phyloP scores from a whole-genome alignment of 495 filamentous ascomycete genomes.

The Penicillium antarcticum region DNA sequence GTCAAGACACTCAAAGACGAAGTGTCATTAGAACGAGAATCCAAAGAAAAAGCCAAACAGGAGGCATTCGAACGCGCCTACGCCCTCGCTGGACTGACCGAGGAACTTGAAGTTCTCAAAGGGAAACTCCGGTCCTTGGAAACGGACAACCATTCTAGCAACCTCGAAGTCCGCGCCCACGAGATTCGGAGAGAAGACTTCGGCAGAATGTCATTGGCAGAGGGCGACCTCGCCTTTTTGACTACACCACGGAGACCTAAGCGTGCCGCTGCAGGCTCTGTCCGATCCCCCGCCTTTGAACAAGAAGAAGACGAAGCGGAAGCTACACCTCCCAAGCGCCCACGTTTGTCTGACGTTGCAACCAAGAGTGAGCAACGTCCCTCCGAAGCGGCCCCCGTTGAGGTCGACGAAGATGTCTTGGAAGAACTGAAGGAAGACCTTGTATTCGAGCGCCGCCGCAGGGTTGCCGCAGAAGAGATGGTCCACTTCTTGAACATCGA shows the following conservation, averaged over 20 bases:
- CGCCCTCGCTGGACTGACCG: slow-evolving; percentile 67
- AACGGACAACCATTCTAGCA: slow-evolving; percentile 47
- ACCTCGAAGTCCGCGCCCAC: slow-evolving; percentile 28
- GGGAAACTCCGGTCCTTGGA: slow-evolving; percentile 64
- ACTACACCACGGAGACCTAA: slow-evolving; percentile 36
- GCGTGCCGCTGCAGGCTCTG: slow-evolving; percentile 60
- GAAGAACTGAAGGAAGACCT: slow-evolving; percentile 61
- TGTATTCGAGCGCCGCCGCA: slow-evolving; percentile 60
- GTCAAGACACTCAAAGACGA: slow-evolving; percentile 52
- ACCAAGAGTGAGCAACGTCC: slow-evolving; percentile 44
- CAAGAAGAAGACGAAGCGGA: slow-evolving; percentile 46
- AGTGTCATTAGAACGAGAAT: slow-evolving; percentile 45
- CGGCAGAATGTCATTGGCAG: slow-evolving; percentile 28
- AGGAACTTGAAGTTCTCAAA: slow-evolving; percentile 64
- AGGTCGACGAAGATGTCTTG: slow-evolving; percentile 45
- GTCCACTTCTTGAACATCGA: slow-evolving; percentile 81
- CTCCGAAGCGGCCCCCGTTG: slow-evolving; percentile 19
- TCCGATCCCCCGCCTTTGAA: slow-evolving; percentile 37
- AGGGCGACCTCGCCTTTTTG: slow-evolving; percentile 35
- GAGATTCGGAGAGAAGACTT: slow-evolving; percentile 28
- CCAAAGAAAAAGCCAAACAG: slow-evolving; percentile 60
- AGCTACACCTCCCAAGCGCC: slow-evolving; percentile 63
- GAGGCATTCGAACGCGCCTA: slow-evolving; percentile 76
- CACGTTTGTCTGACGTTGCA: slow-evolving; percentile 50
- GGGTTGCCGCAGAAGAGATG: slow-evolving; percentile 65